Base-by-base conservation (phyloP, 495 filamentous ascomycete species). In the Jackrogersella minutella region DNA sequence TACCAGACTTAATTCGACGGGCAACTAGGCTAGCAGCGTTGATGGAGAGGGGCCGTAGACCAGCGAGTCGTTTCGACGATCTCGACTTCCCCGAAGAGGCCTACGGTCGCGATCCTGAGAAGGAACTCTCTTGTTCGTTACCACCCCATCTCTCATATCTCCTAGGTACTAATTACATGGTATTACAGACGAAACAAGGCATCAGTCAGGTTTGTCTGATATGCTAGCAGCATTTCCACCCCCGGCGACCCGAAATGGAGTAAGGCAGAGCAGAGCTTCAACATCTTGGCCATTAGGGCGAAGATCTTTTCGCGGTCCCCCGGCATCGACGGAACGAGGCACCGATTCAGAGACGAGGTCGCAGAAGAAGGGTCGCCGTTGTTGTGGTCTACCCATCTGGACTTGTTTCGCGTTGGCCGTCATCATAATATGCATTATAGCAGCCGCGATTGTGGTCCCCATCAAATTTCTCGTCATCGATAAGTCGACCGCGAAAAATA, bases 211-310 rank as follows among this genome's bases (percentile, higher is more conserved):
- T 4, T 81, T 99, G 40, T 93, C 92, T 13, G 93, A 96, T 71
- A 97, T 97, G 73, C 82, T 99, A 5, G 90, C 91, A 10, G 91
- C 93, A 11, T 99, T 99, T 61, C 95, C 95, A 6, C 90, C 93
- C 9, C 93, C 95, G 5, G 81, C 82, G 6, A 87, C 83, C 5
- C 86, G 85, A 16, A 83, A 70, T 54, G 76, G 77, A 49, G 62
- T 78, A 49, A 79, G 79, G 30, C 74, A 79, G 17, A 81, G 77
- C 51, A 64, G 47, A 47, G 16, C 21, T 33, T 80, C 77, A 16
- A 40, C 19, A 17, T 75, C 77, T 34, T 84, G 81, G 78, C 82
- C 81, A n/a, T 66, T 78, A 34, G 74, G 69, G 17, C 78, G 64
- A 64, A 74, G 22, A 21, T 64, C 61, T 66, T 58, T 73, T 68